Base-by-base conservation (phyloP, 2,329 filamentous ascomycete species). In the Neonectria faginata region DNA sequence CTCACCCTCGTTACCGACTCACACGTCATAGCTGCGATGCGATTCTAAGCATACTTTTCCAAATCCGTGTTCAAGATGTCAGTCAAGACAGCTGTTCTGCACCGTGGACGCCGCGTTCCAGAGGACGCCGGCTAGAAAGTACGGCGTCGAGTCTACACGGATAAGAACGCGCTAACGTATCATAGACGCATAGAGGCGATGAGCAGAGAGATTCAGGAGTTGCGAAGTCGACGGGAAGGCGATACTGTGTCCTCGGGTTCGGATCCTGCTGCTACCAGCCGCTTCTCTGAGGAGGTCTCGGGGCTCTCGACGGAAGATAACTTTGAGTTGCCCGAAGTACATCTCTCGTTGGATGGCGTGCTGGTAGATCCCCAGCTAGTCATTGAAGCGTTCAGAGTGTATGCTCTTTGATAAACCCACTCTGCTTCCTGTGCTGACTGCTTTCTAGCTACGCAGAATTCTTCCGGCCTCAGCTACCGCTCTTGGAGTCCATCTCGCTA, bases 11-110 rank as follows among this genome's bases (percentile, higher is more conserved):
- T 8, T 16, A 3, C 56, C 67, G 36, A 67, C 33, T 9, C 22
- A 12, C 33, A 14, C n/a, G n/a, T 1, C n/a, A 8, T 12, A 70
- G 68, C 27, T 70, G 9, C 65, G 66, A 50, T 70, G 67, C 44
- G 67, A 70, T 42, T 70, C 68, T n/a, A 70, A 67, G 41, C 67
- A 62, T 16, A 64, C 41, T 6, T 70, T 68, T 16, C 68, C 68
- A 12, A 64, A 70, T 20, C 68, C 68, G 5, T 70, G 67, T 33
- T 65, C 68, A 14, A 60, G 68, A 11, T 70, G 68, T 9, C 45
- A 53, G 7, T 31, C 62, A 12, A 60, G 67, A n/a, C 67, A 68
- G 16, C 53, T 70, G 3, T 70, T 68, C n/a, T 70, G 68, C 39
- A 70, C 60, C 3, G 62, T 70, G 11, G 68, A 70, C 12, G 67